Evolutionary conservation across 495 filamentous ascomycete genomes (phyloP), one percentile per base, ranked within the genome.

Genomic region (Aspergillus campestris): DNA sequence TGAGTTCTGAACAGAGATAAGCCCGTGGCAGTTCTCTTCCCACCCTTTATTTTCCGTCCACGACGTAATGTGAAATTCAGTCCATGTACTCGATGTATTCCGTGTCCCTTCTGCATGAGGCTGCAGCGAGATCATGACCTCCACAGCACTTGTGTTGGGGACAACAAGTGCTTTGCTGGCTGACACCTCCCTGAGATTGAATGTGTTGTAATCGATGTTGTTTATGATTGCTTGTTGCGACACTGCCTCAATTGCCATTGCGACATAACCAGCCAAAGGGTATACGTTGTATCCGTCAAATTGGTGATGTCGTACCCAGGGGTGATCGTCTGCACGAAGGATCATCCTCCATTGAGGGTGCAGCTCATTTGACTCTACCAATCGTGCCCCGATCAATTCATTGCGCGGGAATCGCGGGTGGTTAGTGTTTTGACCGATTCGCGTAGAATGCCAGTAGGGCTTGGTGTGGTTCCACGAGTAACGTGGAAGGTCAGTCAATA

Each of bases 231-330:
- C 74, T 18, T 69, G 57, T 35, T 76, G 75, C 0, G 61, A 55
- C 1, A 60, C 62, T 0, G 73, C 76, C 43, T 79, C 75, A 14
- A 71, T 63, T 0, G 63, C 70, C 67, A 79, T 77, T 4, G 72
- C 57, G 0, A 79, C 49, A 45, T 69, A 76, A 2, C 70, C 74
- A 32, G 76, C 72, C 44, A 65, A 66, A 0, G 77, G 77, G 44
- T 72, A 74, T 3, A 81, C 62, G 27, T 57, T 52, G 38, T 54
- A 55, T 10, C 48, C 58, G 13, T 71, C 61, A 10, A 76, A 67
- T 59, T 64, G 66, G 49, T 78, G 78, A 55, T 61, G 69, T 53
- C 31, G 36, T 5, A 66, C 53, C 63, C 63, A 66, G 0, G 64
- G 62, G 12, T 62, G 53, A n/a, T 65, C 62, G 33, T 57, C 56